Percentiles rank a stretch among this genome's conserved stretches.
Evolutionary conservation across 176 grass and related monocot species (phyloP).

Genomic region (Avena insularis): DNA sequence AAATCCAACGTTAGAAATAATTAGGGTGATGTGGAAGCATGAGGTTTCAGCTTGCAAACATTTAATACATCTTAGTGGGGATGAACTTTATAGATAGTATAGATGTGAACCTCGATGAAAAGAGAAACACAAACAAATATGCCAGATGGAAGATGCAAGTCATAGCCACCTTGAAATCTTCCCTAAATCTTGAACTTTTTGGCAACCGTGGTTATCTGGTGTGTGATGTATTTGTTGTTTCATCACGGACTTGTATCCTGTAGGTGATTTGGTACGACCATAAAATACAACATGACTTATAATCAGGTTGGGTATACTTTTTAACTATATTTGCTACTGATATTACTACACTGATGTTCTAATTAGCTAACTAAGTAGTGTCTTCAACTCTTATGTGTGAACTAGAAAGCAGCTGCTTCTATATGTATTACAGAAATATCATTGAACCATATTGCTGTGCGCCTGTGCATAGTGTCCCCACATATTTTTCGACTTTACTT

Average conservation of each 20-base stretch:
- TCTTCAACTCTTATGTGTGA: neutral
- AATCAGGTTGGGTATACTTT: neutral
- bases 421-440: neutral
- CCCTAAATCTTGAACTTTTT: neutral
- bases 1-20: no score
- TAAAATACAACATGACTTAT: neutral
- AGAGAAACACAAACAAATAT: neutral
- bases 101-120: no score
- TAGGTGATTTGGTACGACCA: neutral
- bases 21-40: no score
- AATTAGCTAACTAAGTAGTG: neutral
- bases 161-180: neutral
- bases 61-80: no score
- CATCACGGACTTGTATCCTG: neutral
- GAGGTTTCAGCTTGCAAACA: no score
- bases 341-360: neutral
- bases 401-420: neutral
- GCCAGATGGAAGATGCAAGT: constrained; percentile 6
- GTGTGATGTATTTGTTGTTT: constrained; percentile 16
- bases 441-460: neutral
- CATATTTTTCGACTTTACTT: neutral
- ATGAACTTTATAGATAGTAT: no score
- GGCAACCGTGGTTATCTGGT: neutral
- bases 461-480: neutral
- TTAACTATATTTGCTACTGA: neutral